phyloP scores from a whole-genome alignment of 176 grass and related monocot species.

The Musa acuminata region DNA sequence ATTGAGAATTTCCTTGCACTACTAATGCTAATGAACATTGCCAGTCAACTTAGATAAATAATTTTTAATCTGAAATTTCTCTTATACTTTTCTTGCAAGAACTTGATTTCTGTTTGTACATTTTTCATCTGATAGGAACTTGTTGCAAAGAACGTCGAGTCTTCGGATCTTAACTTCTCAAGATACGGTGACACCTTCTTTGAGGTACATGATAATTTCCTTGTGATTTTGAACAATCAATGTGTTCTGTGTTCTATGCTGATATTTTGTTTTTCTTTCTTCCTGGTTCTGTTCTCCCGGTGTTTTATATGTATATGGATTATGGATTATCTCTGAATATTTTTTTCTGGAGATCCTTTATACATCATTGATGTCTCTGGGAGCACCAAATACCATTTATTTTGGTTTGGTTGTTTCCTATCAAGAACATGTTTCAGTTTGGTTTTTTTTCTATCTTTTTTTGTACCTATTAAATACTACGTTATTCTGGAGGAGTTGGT shows the following conservation, averaged over 20 bases:
- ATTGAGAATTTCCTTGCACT: too few relatives aligned
- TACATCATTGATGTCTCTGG: too few relatives aligned
- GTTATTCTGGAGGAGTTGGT: too few relatives aligned
- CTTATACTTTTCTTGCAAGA: background rate
- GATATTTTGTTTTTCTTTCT: background rate
- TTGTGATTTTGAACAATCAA: background rate
- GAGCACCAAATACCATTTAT: too few relatives aligned
- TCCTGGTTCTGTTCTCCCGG: background rate
- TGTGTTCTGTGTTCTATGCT: background rate
- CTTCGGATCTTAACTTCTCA: conserved; percentile 94
- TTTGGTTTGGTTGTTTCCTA: too few relatives aligned
- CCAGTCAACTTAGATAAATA: too few relatives aligned
- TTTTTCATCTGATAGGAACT: conserved; percentile 48
- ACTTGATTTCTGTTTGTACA: background rate
- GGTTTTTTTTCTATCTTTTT: too few relatives aligned
- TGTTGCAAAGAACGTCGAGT: conserved; percentile 89
- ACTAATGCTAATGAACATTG: too few relatives aligned
- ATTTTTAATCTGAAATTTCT: background rate
- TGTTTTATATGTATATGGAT: background rate
- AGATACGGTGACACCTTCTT: conserved; percentile 98
- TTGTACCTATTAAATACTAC: too few relatives aligned
- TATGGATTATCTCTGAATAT: too few relatives aligned
- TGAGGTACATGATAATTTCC: conserved; percentile 36
- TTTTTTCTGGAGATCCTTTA: too few relatives aligned
- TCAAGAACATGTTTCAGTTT: too few relatives aligned